Conservation (phyloP, 164 flowering plant species). For the Berberis vulgaris region DNA sequence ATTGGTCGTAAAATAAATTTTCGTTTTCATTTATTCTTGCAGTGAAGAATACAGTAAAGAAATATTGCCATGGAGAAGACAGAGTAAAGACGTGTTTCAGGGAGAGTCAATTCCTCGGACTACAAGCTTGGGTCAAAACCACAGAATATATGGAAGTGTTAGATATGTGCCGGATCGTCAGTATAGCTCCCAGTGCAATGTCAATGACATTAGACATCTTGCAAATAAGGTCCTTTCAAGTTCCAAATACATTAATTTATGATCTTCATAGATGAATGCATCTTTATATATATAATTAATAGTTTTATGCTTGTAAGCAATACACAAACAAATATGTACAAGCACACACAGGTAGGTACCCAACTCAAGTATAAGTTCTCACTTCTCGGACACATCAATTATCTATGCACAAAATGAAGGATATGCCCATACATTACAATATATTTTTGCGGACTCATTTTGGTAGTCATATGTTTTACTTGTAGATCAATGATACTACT, state of each 20-base stretch:
- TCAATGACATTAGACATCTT: constrained; percentile 18
- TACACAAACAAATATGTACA: too few species aligned
- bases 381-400: too few species aligned
- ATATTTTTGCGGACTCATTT: too few species aligned
- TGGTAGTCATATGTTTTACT: too few species aligned
- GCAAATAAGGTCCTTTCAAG: constrained; percentile 46
- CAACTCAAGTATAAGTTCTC: too few species aligned
- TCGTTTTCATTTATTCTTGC: constrained; percentile 13
- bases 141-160: constrained; percentile 17
- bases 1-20: not conserved
- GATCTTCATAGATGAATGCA: not conserved
- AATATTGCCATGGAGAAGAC: constrained; percentile 45
- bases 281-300: too few species aligned
- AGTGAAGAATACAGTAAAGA: constrained; percentile 59
- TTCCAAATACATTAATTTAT: not conserved
- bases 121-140: constrained; percentile 27
- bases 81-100: constrained; percentile 27
- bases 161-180: constrained; percentile 28
- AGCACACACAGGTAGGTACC: too few species aligned
- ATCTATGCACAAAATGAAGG: too few species aligned
- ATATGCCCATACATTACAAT: too few species aligned
- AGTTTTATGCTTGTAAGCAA: too few species aligned
- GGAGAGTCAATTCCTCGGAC: constrained; percentile 30
- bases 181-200: constrained; percentile 30
- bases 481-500: too few species aligned